Base-by-base conservation (phyloP, 495 filamentous ascomycete species). In the Tirmania nivea region DNA sequence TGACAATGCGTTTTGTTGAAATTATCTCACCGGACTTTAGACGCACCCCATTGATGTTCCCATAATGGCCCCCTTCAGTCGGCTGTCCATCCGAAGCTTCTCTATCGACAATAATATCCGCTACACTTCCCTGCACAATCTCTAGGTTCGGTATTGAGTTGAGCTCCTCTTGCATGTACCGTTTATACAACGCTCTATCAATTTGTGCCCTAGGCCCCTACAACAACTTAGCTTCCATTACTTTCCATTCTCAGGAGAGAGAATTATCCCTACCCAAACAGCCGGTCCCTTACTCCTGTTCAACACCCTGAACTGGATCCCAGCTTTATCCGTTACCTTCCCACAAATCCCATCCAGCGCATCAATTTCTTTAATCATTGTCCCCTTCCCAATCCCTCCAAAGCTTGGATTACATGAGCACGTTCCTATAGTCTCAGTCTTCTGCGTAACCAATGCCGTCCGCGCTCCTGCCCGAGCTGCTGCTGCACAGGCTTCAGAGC, bases 391-490 rank as follows among this genome's bases (percentile, higher is more conserved):
- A 59, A 97, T 97, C 35, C 90, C 90, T 49, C 90, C 90, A 65
- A 97, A 93, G 54, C 83, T 90, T 31, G 90, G 90, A 67, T 97
- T 97, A 71, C 90, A 97, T 51, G 89, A 95, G 69, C 92, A 96
- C 19, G 89, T 83, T 36, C 90, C 90, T 31, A 97, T 81, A 61
- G 94, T 94, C 51, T 85, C 78, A 53, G 87, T 63, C 54, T 78
- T 83, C 50, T 84, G 88, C 4, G 90, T 97, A 37, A 97, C 73
- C 53, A 97, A 75, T 5, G 83, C 87, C 6, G 90, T 97, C 55
- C 80, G 78, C 51, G 92, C 90, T 36, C 90, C 90, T 16, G 82
- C 78, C 34, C 90, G 80, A 36, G 90, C 90, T 7, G 92, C 82
- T 1, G 88, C 92, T n/a, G 90, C 83, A 55, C 83, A 88, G 39